Evolutionary conservation across 192 early-diverging fungal species (phyloP).

Genomic region (Podila clonocystis): DNA sequence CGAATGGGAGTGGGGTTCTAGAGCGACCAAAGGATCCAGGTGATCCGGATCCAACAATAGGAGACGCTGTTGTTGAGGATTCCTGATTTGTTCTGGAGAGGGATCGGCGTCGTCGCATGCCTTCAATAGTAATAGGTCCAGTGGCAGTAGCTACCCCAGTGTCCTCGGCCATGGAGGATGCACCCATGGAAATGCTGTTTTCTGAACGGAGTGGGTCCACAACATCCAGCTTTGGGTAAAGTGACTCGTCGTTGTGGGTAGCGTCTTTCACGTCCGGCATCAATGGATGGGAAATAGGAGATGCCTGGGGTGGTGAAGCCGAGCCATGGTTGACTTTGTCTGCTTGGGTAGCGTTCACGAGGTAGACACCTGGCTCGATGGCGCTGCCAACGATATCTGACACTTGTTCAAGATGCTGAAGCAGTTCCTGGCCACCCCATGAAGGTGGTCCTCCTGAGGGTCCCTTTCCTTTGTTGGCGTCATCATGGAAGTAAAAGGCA

Average conservation of each 20-base stretch:
- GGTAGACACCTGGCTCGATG: slow-evolving; percentile 57
- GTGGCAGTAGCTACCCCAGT: slow-evolving; percentile 3
- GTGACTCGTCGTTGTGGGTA: background rate
- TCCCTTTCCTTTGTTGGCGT: slow-evolving; percentile 66
- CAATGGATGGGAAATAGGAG: slow-evolving; percentile 17
- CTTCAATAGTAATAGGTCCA: slow-evolving; percentile 40
- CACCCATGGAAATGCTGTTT: background rate
- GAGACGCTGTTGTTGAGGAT: background rate
- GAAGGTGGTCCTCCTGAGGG: slow-evolving; percentile 15
- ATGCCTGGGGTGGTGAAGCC: slow-evolving; percentile 19
- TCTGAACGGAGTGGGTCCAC: background rate
- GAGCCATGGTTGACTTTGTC: slow-evolving; percentile 45
- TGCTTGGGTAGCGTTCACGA: slow-evolving; percentile 54
- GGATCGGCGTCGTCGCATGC: slow-evolving; percentile 32
- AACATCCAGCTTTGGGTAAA: slow-evolving; percentile 15
- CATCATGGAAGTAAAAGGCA: slow-evolving; percentile 82
- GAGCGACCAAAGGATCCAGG: slow-evolving; percentile 2
- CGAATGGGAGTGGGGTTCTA: slow-evolving; percentile 38
- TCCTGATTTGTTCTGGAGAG: background rate
- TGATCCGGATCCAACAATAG: background rate
- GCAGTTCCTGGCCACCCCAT: slow-evolving; percentile 79
- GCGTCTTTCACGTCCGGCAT: background rate
- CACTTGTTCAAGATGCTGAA: slow-evolving; percentile 59
- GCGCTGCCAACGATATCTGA: slow-evolving; percentile 53
- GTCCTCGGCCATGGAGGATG: background rate